Base-by-base conservation (phyloP, 164 flowering plant genomes). In the Pachysandra terminalis region DNA sequence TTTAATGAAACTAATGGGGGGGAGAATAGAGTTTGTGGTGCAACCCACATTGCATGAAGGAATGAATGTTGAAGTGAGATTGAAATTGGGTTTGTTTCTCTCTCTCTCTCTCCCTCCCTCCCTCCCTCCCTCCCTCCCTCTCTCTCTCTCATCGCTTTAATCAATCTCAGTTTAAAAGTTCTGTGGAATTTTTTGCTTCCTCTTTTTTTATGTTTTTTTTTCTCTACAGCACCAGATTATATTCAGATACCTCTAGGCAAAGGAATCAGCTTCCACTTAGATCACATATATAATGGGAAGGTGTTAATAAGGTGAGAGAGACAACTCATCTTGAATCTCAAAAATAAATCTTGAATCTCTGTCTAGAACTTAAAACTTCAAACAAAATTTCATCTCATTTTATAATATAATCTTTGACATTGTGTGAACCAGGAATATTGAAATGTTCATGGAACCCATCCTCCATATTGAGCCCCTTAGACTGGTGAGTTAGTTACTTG, bases 221-320 rank as follows among this genome's bases (percentile, higher is more conserved):
- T n/a, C 6, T 65, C 17, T 67, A 80, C 87, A 89, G 95, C 76
- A 73, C 84, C 86, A 81, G 75, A 68, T 14, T 79, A 79, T 65
- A 75, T 60, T 17, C 73, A 68, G 56, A 41, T 77, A 26, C 84
- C 85, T 37, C 59, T 90, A 25, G 89, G 90, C 12, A 79, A 80
- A 41, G 96, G 89, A 15, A 77, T 80, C 75, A 83, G 89, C 77
- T 75, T 87, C 75, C 68, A 87, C 51, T 74, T 65, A 35, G 75
- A 77, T 65, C 96, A 90, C 45, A 16, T 58, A 27, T 87, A 86
- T 79, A 73, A 81, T 9, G 92, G 96, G 19, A 86, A 73, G 72
- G 74, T 82, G 51, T 13, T 82, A 19, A 81, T 86, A 68, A 84
- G 78, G 91, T 85, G 71, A 75, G 71, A 28, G 12, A 16, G 27